Evolutionary conservation across 2,329 filamentous ascomycete genomes (phyloP), one percentile per base, ranked within the genome.

Genomic region (Colletotrichum theobromicola): DNA sequence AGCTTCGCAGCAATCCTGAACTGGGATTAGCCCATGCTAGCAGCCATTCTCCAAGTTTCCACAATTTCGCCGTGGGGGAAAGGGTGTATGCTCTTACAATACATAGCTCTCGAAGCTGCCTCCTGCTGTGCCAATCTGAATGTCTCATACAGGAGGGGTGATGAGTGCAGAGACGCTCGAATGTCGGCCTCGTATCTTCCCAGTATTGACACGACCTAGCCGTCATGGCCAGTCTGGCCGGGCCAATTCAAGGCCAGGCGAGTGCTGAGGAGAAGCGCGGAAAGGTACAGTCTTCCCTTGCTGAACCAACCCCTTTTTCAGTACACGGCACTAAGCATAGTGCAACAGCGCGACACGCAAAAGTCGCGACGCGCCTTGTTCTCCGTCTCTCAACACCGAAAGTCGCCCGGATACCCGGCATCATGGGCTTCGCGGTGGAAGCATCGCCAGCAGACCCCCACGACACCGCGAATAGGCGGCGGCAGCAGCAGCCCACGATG

Each of bases 221-320:
- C 66, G 60, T 50, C 30, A 73, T 73, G 71, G 66, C 66, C 70
- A 70, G 70, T 35, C 35, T 65, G 66, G 66, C 66, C 58, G 60
- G 60, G 18, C 46, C 60, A 42, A 5, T n/a, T 30, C 46, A 64
- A 28, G 50, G 34, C 50, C 66, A 70, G 21, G 35, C 60, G 35
- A 16, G 71, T 13, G 21, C 21, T 7, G 66, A 70, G 5, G 66
- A 70, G 24, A 73, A 53, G 28, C 71, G 71, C 35, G 35, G 15
- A 26, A 70, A 64, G 60, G 71, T 73, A n/a, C 18, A 28, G 57
- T 21, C 5, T 30, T 26, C 2, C 34, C 13, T 7, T 42, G 24
- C 16, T 50, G 7, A 2, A 28, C 15, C 35, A n/a, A n/a, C 28
- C 8, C 15, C 8, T 34, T 28, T 18, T 18, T 3, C 2, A 4